Evolutionary conservation across 129 eudicot genomes (phyloP), one percentile per base, ranked within the genome.

Genomic region (Pulicaria dysenterica): DNA sequence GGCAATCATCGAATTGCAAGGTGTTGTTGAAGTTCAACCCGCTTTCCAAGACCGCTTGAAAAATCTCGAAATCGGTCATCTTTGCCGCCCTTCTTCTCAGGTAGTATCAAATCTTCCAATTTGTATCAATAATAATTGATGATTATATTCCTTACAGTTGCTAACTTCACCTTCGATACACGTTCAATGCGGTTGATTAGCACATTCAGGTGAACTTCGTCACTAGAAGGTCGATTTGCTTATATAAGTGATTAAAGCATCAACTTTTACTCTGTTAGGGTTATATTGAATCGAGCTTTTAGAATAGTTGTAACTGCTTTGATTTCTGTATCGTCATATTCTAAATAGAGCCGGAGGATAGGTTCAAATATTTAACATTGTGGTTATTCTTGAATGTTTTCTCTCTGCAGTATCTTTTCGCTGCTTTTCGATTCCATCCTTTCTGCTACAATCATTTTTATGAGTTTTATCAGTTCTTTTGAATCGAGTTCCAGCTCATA

Each of bases 21-120:
- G 99, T 13, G 87, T 86, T 6, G 85, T 95, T 60, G 97, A 95
- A 81, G 83, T 86, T 51, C 97, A 87, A 12, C 83, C 96, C n/a
- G 80, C 82, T 9, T 84, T 90, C 43, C 77, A 81, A 56, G 64
- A 86, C 36, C 83, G 79, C 59, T 81, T 88, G 42, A 88, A 72
- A 38, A 83, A 85, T 78, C 94, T 95, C 51, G 85, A 85, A 61
- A 90, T 95, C 61, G 97, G 94, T 70, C 55, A 76, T 12, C 94
- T 95, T 12, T 95, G 99, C 84, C 99, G 99, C 79, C 93, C 91
- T 75, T 87, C 98, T 73, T 84, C 96, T 54, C 82, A 90, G 93
- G 99, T 94, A 50, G 1, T 46, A 2, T 17, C 7, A 41, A 8
- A 15, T 42, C 56, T n/a, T 74, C 46, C 16, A 38, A 13, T 58